These are phyloP conservation scores for Crotalaria pallida DNA, from an alignment of 306 rosid species.

Conservation along the genomic window DNA sequence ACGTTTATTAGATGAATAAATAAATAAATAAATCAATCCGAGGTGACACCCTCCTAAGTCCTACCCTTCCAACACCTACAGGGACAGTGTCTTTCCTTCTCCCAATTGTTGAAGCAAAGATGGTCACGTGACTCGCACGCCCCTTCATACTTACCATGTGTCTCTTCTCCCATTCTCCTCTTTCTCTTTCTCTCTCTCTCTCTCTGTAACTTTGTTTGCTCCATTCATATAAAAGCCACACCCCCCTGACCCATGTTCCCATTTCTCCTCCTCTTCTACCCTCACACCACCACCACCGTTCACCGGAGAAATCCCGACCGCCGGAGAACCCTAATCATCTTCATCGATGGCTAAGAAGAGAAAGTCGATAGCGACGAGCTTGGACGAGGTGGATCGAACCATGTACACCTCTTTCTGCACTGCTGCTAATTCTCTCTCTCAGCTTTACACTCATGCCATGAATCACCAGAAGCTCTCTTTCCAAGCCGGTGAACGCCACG, in stretches of 20 bases:
- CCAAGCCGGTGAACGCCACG: constrained; percentile 54
- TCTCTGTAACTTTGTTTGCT: not conserved
- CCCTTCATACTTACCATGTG: constrained; percentile 21
- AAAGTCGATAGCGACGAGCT: constrained; percentile 40
- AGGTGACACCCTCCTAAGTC: not conserved
- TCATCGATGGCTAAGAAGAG: constrained; percentile 46
- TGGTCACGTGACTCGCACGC: constrained; percentile 28
- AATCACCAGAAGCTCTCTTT: constrained; percentile 50
- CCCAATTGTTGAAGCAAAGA: not conserved
- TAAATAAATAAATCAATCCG: too few species aligned
- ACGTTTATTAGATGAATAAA: too few species aligned
- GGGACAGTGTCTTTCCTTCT: not conserved
- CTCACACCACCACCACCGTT: too few species aligned
- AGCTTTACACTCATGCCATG: constrained; percentile 44
- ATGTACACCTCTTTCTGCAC: constrained; percentile 41
- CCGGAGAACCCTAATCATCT: not conserved
- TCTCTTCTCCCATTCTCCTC: not conserved
- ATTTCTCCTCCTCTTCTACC: not conserved
- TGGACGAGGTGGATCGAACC: constrained; percentile 56
- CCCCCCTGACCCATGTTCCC: not conserved
- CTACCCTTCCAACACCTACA: not conserved
- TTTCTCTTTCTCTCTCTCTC: not conserved
- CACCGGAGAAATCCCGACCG: not conserved
- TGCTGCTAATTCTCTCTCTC: constrained; percentile 53
- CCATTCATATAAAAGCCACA: not conserved